These are phyloP conservation scores for Termitomyces titanicus DNA, from an alignment of 768 basidiomycete species.

Conservation along the genomic window DNA sequence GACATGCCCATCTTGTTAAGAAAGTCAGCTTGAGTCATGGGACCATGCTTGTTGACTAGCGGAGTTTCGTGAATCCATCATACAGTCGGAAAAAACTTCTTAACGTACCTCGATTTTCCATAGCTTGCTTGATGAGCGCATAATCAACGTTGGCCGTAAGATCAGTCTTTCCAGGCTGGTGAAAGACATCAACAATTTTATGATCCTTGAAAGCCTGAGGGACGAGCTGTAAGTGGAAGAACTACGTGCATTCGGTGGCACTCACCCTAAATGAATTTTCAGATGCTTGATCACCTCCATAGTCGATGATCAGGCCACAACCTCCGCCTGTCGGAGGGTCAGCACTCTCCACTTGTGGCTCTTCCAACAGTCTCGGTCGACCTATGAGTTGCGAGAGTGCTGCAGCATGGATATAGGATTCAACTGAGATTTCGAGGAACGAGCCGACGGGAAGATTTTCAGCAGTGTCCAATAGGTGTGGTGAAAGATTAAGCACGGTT, in stretches of 20 bases:
- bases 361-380: neutral
- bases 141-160: slow-evolving; percentile 98
- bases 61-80: neutral
- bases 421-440: slow-evolving; percentile 78
- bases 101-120: slow-evolving; percentile 49
- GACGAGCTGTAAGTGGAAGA: neutral
- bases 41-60: slow-evolving; percentile 56
- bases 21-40: slow-evolving; percentile 64
- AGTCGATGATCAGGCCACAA: slow-evolving; percentile 84
- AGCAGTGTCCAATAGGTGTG: slow-evolving; percentile 38
- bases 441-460: slow-evolving; percentile 66
- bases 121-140: slow-evolving; percentile 76
- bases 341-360: neutral
- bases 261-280: slow-evolving; percentile 80
- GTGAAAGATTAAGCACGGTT: slow-evolving; percentile 61
- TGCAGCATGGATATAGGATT: slow-evolving; percentile 64
- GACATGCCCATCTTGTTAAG: slow-evolving; percentile 74
- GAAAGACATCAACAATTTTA: slow-evolving; percentile 79
- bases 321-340: slow-evolving; percentile 29
- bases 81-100: neutral
- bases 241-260: slow-evolving; percentile 3
- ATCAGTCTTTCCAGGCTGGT: slow-evolving; percentile 84
- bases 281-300: slow-evolving; percentile 71
- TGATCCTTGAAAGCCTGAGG: slow-evolving; percentile 87
- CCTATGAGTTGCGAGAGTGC: slow-evolving; percentile 62